Evolutionary conservation across 176 grass and related monocot species (phyloP).

Genomic region (Rhynchospora breviuscula): DNA sequence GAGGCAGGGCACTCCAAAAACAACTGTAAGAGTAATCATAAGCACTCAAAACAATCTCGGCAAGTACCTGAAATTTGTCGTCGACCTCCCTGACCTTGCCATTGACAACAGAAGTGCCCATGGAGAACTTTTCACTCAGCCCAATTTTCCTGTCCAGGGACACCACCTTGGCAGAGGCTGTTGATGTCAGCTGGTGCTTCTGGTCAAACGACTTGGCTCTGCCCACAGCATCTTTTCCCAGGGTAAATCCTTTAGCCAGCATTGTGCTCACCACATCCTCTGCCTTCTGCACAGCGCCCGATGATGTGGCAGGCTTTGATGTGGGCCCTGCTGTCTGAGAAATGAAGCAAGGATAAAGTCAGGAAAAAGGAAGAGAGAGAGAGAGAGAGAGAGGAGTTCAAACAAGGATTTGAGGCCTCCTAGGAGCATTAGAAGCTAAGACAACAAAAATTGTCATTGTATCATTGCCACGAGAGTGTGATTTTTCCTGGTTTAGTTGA

Average conservation of each 20-base stretch:
- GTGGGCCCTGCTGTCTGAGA: conserved; percentile 14
- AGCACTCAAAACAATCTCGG: background rate
- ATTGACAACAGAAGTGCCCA: conserved; percentile 51
- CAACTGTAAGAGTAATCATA: background rate
- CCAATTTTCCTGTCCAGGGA: conserved; percentile 84
- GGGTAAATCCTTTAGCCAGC: conserved; percentile 79
- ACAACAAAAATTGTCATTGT: too few species aligned
- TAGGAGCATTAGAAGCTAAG: background rate
- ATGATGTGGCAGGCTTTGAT: conserved; percentile 20
- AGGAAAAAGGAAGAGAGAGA: background rate
- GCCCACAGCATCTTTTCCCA: conserved; percentile 66
- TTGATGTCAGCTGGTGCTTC: conserved; percentile 68
- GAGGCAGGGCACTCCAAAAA: too few species aligned
- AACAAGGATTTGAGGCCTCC: background rate
- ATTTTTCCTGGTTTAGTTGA: too few species aligned
- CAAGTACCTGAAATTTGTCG: conserved; percentile 50
- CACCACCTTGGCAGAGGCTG: conserved; percentile 58
- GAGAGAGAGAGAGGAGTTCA: background rate
- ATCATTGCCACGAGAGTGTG: too few species aligned
- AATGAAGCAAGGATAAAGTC: background rate
- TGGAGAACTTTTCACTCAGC: conserved; percentile 65
- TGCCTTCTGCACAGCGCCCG: conserved; percentile 64
- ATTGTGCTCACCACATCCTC: conserved; percentile 83
- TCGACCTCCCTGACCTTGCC: conserved; percentile 84
- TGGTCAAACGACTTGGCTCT: conserved; percentile 74